Evolutionary conservation across 345 rosid genomes (phyloP).

Genomic region (Bruguiera sexangula): DNA sequence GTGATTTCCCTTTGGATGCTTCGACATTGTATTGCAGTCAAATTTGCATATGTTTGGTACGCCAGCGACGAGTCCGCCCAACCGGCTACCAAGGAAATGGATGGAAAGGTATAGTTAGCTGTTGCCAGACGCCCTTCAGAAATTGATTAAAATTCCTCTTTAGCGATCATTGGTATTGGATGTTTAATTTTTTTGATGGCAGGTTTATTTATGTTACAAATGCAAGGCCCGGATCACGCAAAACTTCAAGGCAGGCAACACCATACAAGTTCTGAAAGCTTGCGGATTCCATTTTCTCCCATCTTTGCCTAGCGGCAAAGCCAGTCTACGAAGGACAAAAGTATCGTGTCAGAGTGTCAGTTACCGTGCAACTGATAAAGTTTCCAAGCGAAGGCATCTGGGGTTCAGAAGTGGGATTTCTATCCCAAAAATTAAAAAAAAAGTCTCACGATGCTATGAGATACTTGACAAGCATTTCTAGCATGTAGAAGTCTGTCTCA

Average conservation of each 20-base stretch:
- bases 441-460: no score
- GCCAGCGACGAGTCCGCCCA: slow-evolving; percentile 37
- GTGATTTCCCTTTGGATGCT: neutral
- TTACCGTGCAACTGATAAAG: no score
- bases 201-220: slow-evolving; percentile 49
- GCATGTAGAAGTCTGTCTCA: no score
- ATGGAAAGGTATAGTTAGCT: slow-evolving; percentile 45
- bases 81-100: slow-evolving; percentile 49
- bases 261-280: slow-evolving; percentile 23
- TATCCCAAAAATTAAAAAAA: no score
- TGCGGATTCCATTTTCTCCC: no score
- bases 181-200: slow-evolving; percentile 53
- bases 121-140: neutral
- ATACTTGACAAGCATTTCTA: no score
- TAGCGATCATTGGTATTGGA: neutral
- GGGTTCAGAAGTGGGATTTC: no score
- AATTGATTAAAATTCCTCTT: neutral
- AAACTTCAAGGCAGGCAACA: slow-evolving; percentile 6
- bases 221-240: slow-evolving; percentile 43
- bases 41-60: slow-evolving; percentile 59
- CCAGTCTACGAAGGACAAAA: no score
- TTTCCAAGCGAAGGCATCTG: no score
- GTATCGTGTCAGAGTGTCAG: no score
- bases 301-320: no score
- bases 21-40: slow-evolving; percentile 29